These are phyloP conservation scores for Salix suchowensis DNA, from an alignment of 345 rosid genomes.

Conservation along the genomic window DNA sequence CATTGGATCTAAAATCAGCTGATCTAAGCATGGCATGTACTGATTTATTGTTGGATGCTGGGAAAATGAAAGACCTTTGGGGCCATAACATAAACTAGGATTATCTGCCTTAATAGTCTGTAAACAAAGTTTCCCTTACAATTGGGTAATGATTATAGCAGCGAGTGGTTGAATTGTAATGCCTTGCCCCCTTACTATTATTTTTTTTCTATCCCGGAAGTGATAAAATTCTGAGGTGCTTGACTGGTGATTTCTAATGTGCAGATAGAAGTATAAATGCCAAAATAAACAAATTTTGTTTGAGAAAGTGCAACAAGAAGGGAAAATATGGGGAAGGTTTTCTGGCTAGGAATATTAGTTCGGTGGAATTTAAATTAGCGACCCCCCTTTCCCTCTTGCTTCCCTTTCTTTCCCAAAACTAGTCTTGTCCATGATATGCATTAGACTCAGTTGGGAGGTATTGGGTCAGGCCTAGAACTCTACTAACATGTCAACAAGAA, in stretches of 20 bases:
- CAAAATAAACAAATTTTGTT: not conserved
- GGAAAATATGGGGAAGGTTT: not conserved
- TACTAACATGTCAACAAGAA: not conserved
- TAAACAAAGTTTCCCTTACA: not conserved
- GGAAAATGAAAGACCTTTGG: not conserved
- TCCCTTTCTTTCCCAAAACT: not conserved
- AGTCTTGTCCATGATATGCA: not conserved
- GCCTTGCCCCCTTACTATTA: not conserved
- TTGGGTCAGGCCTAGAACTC: not conserved
- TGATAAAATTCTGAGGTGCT: not conserved
- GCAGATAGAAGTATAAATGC: not conserved
- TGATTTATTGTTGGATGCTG: not conserved
- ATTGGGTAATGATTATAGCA: not conserved
- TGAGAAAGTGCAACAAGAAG: not conserved
- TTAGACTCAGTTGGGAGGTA: too few relatives aligned
- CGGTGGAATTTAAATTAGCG: not conserved
- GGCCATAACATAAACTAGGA: not conserved
- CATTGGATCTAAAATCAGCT: not conserved
- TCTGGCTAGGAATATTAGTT: not conserved
- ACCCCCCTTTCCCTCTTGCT: not conserved
- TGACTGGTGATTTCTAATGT: not conserved
- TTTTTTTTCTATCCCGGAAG: too few relatives aligned
- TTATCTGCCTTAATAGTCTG: not conserved
- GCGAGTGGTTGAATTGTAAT: not conserved
- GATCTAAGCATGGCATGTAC: not conserved